phyloP scores from a whole-genome alignment of 768 basidiomycete genomes.

The Lactifluus hygrophoroides region DNA sequence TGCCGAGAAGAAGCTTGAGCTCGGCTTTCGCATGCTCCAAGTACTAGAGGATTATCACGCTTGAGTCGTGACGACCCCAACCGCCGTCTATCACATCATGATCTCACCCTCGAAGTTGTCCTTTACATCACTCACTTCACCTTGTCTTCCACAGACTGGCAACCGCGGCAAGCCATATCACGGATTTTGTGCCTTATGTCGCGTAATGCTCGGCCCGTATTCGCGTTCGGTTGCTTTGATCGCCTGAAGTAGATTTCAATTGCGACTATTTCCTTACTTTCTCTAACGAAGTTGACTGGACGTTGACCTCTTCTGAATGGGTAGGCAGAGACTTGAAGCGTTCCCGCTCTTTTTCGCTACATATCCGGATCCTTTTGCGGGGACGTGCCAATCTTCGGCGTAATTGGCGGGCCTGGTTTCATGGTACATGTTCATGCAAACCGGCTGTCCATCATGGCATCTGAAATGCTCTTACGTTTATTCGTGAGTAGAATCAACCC shows the following conservation, averaged over 20 bases:
- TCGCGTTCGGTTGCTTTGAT: background rate
- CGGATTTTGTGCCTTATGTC: background rate
- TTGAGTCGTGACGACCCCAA: too few species aligned
- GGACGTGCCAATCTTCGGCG: background rate
- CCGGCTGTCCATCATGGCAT: background rate
- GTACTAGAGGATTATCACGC: too few species aligned
- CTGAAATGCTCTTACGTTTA: background rate
- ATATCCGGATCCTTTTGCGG: background rate
- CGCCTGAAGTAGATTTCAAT: background rate
- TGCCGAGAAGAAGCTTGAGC: too few species aligned
- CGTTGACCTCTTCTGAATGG: background rate
- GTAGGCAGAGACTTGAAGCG: background rate
- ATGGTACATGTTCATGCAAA: background rate
- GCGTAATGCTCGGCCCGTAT: background rate
- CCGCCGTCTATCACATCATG: too few species aligned
- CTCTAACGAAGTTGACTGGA: background rate
- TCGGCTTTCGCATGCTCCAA: too few species aligned
- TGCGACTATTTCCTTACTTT: background rate
- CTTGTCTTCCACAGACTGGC: background rate
- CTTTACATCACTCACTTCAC: background rate
- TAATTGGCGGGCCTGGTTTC: background rate
- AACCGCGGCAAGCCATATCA: background rate
- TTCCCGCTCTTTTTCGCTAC: background rate
- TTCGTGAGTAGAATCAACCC: background rate
- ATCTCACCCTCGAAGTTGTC: too few species aligned